These are phyloP conservation scores for Goffeauzyma gilvescens DNA, from an alignment of 768 basidiomycete species.

Conservation along the genomic window DNA sequence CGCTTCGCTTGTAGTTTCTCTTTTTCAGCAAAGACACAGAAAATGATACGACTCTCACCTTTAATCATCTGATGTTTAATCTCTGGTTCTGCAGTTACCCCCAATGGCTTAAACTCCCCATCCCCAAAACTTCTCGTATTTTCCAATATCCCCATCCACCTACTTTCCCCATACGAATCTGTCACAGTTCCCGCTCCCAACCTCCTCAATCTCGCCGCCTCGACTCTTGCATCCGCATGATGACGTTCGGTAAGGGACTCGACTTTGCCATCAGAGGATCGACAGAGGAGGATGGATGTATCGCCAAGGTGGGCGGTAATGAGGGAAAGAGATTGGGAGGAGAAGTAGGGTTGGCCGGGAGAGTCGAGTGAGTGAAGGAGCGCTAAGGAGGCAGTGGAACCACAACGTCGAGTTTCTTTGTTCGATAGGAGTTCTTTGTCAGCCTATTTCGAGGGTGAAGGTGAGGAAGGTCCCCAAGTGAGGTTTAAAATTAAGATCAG, in stretches of 20 bases:
- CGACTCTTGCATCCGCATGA: conserved; percentile 77
- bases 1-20: too few relatives aligned
- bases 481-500: too few relatives aligned
- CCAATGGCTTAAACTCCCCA: conserved; percentile 67
- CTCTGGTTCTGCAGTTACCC: conserved; percentile 85
- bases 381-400: conserved; percentile 77
- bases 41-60: conserved; percentile 40
- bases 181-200: conserved; percentile 77
- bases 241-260: conserved; percentile 81
- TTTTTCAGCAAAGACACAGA: too few relatives aligned
- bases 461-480: too few relatives aligned
- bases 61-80: conserved; percentile 54
- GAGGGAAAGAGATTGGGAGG: conserved; percentile 51
- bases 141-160: conserved; percentile 86
- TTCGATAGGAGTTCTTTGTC: conserved; percentile 56
- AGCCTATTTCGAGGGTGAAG: conserved; percentile 39
- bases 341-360: conserved; percentile 61
- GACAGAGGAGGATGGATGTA: conserved; percentile 67
- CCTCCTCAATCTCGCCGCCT: conserved; percentile 62
- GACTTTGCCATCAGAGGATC: conserved; percentile 52
- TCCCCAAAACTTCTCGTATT: conserved; percentile 87
- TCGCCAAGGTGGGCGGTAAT: conserved; percentile 90
- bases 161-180: conserved; percentile 81
- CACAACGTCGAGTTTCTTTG: conserved; percentile 52
- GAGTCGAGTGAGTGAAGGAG: conserved; percentile 76